Conservation (phyloP, 371 early-diverging fungal species). For the Sporodiniella umbellata region DNA sequence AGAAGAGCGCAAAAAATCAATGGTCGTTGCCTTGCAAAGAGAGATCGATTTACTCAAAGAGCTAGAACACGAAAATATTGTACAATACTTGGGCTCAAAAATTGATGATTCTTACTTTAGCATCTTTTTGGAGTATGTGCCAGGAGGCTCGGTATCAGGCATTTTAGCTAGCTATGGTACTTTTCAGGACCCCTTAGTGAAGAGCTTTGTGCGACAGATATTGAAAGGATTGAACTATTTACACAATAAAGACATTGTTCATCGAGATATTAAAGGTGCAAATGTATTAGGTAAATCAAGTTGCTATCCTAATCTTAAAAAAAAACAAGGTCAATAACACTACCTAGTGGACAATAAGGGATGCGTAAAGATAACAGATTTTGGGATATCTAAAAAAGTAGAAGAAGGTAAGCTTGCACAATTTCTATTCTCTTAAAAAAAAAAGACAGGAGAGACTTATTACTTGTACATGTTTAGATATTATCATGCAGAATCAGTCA, state of each 20-base stretch:
- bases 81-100: conserved; percentile 89
- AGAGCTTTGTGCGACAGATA: conserved; percentile 88
- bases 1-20: conserved; percentile 63
- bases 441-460: neutral
- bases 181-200: conserved; percentile 81
- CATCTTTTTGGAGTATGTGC: conserved; percentile 98
- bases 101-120: conserved; percentile 78
- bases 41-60: conserved; percentile 92
- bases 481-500: conserved; percentile 10
- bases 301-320: too few relatives aligned
- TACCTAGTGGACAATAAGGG: conserved; percentile 82
- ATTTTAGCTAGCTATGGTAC: conserved; percentile 82
- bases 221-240: conserved; percentile 92
- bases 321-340: neutral
- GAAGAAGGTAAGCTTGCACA: conserved; percentile 59
- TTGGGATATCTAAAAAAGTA: conserved; percentile 97
- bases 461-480: neutral
- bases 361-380: conserved; percentile 96
- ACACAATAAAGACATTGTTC: conserved; percentile 94
- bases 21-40: conserved; percentile 80
- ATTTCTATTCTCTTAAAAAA: too few relatives aligned
- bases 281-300: conserved; percentile 78
- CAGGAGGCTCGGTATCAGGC: conserved; percentile 93
- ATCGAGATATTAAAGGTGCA: conserved; percentile 97
- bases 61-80: conserved; percentile 91